These are phyloP conservation scores for Blakeslea trispora DNA, from an alignment of 371 early-diverging fungal genomes.

Conservation along the genomic window DNA sequence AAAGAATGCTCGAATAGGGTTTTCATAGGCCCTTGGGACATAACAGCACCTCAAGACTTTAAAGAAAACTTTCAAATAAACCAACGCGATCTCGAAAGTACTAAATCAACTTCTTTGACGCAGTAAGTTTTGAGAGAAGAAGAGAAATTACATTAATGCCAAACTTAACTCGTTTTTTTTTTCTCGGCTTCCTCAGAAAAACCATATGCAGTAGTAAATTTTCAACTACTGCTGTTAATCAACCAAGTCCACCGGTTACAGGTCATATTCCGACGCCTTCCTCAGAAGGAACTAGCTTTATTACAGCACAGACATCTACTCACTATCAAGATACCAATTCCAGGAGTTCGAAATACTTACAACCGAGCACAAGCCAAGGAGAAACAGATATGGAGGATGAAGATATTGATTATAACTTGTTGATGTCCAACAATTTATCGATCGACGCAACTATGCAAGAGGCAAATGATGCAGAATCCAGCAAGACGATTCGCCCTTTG, in stretches of 20 bases:
- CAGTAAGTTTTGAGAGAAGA: background rate
- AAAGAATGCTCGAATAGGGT: conserved; percentile 27
- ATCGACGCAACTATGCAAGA: conserved; percentile 1
- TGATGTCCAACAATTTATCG: background rate
- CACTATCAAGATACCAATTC: conserved; percentile 1
- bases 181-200: background rate
- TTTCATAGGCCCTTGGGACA: conserved; percentile 40
- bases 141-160: background rate
- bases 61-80: background rate
- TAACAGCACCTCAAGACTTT: conserved; percentile 5
- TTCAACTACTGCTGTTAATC: background rate
- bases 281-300: conserved; percentile 21
- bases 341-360: background rate
- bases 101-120: background rate
- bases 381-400: conserved; percentile 13
- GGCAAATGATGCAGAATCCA: conserved; percentile 7
- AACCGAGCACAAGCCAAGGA: background rate
- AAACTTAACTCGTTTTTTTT: background rate
- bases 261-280: conserved; percentile 2
- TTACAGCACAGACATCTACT: conserved; percentile 16
- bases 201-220: background rate
- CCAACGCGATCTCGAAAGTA: background rate
- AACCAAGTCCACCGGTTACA: background rate
- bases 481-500: conserved; percentile 12
- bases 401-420: conserved; percentile 9